A percentile compares a stretch with the other conserved stretches of the same genome.
phyloP scores from a whole-genome alignment of 1,284 basidiomycete species.

The Tetrapyrgos nigripes region DNA sequence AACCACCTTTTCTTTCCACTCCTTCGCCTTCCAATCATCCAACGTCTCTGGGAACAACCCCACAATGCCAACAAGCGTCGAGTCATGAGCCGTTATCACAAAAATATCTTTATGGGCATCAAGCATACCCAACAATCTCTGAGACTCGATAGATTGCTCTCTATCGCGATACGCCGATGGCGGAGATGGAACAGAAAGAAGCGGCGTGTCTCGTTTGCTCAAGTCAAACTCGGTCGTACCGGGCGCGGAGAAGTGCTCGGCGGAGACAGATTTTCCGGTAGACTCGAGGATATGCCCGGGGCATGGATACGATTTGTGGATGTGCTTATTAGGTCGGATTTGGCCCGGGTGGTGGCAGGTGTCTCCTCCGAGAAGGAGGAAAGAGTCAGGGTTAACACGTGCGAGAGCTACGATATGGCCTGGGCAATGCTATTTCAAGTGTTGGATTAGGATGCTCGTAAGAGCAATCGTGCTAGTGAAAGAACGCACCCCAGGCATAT shows the following conservation, averaged over 20 bases:
- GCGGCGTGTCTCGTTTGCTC: slow-evolving; percentile 12
- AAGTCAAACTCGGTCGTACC: slow-evolving; percentile 15
- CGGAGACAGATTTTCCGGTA: slow-evolving; percentile 16
- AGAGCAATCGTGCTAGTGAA: background rate
- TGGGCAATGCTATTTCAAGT: slow-evolving; percentile 4
- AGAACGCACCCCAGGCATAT: slow-evolving; percentile 25
- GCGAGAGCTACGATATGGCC: slow-evolving; percentile 29
- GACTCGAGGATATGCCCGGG: slow-evolving; percentile 17
- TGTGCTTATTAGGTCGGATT: slow-evolving; percentile 22
- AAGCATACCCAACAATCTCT: slow-evolving; percentile 18
- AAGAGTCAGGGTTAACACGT: slow-evolving; percentile 26
- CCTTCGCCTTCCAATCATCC: slow-evolving; percentile 27
- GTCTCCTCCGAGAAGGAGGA: slow-evolving; percentile 29
- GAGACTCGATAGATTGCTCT: background rate
- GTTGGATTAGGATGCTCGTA: background rate
- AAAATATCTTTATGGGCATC: slow-evolving; percentile 27
- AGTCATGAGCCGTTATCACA: slow-evolving; percentile 27
- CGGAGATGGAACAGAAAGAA: slow-evolving; percentile 15
- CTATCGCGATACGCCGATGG: slow-evolving; percentile 6
- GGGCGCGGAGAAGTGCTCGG: slow-evolving; percentile 13
- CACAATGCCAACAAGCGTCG: slow-evolving; percentile 16
- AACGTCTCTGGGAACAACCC: slow-evolving; percentile 20
- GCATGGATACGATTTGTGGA: slow-evolving; percentile 21
- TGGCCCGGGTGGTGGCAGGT: slow-evolving; percentile 27
- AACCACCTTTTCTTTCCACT: slow-evolving; percentile 25